Evolutionary conservation across 163 green algal genomes (phyloP).

Genomic region (Scenedesmus sp.): DNA sequence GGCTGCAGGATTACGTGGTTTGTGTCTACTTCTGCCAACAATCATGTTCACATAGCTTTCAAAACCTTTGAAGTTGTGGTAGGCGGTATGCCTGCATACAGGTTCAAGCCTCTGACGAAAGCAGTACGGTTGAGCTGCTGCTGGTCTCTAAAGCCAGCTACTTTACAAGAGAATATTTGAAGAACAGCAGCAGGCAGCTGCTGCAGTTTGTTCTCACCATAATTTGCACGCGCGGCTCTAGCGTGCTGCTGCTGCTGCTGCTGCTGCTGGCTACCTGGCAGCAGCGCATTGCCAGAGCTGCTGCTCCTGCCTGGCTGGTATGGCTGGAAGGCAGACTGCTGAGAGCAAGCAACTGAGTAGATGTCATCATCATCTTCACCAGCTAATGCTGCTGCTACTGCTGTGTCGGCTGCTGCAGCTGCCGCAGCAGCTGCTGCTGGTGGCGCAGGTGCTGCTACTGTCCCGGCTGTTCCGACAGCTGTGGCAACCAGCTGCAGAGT

Average conservation of each 20-base stretch:
- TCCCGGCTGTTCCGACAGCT: neutral
- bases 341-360: conserved; percentile 17
- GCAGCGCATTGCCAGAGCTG: neutral
- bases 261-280: neutral
- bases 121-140: too few species aligned
- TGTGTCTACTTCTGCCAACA: too few species aligned
- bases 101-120: too few species aligned
- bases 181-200: neutral
- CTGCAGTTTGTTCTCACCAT: neutral
- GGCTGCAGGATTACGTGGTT: too few species aligned
- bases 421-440: neutral
- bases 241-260: neutral
- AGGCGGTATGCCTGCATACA: too few species aligned
- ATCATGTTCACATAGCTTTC: too few species aligned
- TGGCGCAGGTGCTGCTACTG: neutral
- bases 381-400: neutral
- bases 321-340: neutral
- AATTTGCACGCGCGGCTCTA: neutral
- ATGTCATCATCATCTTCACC: conserved; percentile 5
- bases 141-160: too few species aligned
- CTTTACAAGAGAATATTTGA: too few species aligned
- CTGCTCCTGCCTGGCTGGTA: neutral
- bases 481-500: neutral
- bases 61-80: too few species aligned
- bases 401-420: neutral